Evolutionary conservation across 352 stramenopile species (phyloP).

Genomic region (Pythium pyrilobum): DNA sequence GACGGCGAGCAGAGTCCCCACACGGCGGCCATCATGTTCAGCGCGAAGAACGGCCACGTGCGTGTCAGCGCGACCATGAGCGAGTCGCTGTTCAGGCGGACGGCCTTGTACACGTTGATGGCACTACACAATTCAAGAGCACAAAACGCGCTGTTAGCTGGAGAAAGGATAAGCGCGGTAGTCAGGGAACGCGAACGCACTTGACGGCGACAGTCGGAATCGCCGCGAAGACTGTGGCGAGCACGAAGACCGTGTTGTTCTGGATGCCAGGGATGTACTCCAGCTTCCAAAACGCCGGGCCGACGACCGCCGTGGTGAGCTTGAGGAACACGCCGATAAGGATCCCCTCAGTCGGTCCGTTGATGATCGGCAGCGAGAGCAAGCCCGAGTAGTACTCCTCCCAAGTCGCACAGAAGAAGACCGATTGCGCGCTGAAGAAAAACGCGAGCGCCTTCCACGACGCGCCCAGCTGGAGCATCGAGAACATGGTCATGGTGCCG

Average conservation of each 20-base stretch:
- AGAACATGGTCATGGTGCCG: conserved; percentile 76
- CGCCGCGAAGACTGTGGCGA: conserved; percentile 52
- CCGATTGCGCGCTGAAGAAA: conserved; percentile 65
- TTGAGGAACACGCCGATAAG: conserved; percentile 79
- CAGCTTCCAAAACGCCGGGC: conserved; percentile 62
- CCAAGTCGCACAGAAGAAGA: conserved; percentile 87
- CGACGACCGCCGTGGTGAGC: conserved; percentile 58
- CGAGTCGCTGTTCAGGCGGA: conserved; percentile 63
- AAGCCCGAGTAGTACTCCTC: conserved; percentile 94
- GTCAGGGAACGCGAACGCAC: conserved; percentile 42
- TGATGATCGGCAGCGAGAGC: conserved; percentile 94
- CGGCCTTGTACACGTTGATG: conserved; percentile 65
- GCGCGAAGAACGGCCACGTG: conserved; percentile 61
- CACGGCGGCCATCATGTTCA: conserved; percentile 62
- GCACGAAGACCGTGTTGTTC: conserved; percentile 81
- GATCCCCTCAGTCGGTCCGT: conserved; percentile 96
- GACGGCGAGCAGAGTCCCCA: conserved; percentile 73
- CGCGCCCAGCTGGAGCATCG: conserved; percentile 65
- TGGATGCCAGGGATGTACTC: conserved; percentile 60
- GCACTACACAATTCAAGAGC: conserved; percentile 28
- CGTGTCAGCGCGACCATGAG: conserved; percentile 77
- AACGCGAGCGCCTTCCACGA: conserved; percentile 79
- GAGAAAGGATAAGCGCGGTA: not conserved
- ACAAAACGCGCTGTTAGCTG: not conserved
- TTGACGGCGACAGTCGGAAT: conserved; percentile 67